Percentiles rank a stretch among this genome's conserved stretches.
These are phyloP conservation scores for Chlamydomonas reinhardtii DNA, from an alignment of 163 green algal genomes.

Conservation along the genomic window DNA sequence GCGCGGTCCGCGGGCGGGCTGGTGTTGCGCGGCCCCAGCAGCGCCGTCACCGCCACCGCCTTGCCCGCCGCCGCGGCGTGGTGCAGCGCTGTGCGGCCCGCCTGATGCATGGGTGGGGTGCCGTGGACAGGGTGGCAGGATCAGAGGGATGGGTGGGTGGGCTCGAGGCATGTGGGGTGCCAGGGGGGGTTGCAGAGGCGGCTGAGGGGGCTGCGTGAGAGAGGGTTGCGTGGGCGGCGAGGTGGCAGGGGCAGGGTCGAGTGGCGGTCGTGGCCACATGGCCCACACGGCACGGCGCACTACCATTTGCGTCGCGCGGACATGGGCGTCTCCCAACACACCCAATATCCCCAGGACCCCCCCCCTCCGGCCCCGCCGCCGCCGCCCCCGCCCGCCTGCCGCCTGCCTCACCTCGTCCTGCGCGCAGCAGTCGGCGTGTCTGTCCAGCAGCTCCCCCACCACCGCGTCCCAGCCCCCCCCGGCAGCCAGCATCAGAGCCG, in stretches of 20 bases:
- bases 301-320: too few species aligned
- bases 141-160: neutral
- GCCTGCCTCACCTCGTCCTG: conserved; percentile 28
- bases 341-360: too few species aligned
- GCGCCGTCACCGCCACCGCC: neutral
- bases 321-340: too few species aligned
- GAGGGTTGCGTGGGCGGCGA: too few species aligned
- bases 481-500: conserved; percentile 10
- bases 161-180: too few species aligned
- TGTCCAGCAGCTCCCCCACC: conserved; percentile 31
- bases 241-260: too few species aligned
- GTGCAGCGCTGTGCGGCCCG: conserved; percentile 22
- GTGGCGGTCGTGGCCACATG: too few species aligned
- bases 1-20: neutral
- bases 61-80: neutral
- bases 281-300: too few species aligned
- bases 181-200: neutral
- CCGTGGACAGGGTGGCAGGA: neutral
- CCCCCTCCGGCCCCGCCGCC: too few species aligned
- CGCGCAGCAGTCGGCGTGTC: neutral
- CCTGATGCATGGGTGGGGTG: neutral
- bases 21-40: conserved; percentile 15
- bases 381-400: neutral
- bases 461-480: conserved; percentile 22
- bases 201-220: too few species aligned